Base-by-base conservation (phyloP, 2,329 filamentous ascomycete genomes). In the Cordyceps javanica region DNA sequence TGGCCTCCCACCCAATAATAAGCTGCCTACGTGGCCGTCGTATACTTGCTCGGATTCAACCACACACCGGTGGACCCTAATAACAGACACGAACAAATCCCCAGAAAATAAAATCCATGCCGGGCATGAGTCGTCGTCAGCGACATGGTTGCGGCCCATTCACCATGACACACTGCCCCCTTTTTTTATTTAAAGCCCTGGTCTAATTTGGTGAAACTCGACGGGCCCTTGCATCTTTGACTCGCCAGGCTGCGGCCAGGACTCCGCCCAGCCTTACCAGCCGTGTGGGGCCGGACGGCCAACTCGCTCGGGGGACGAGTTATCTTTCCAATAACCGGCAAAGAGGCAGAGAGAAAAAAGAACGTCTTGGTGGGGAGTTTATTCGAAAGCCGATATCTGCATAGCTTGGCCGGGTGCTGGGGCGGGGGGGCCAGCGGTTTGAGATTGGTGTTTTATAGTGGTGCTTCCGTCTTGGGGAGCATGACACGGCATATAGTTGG, bases 1-100 rank as follows among this genome's bases (percentile, higher is more conserved):
- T n/a, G n/a, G n/a, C n/a, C n/a, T n/a, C n/a, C n/a, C n/a, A n/a
- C n/a, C n/a, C n/a, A n/a, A n/a, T n/a, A 41, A 41, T 41, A 21
- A 19, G 5, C 7, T n/a, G 21, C 3, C 45, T 48, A 53, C 50
- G 50, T n/a, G 50, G 50, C 50, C 50, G 38, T 42, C 38, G 51
- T 25, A 54, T 54, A 26, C n/a, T 25, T 26, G 48, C 48, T 54
- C 51, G 51, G 51, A 54, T 54, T 54, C 51, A 4, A 7, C 36
- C 51, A 36, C 32, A n/a, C n/a, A n/a, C n/a, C n/a, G n/a, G n/a
- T n/a, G n/a, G n/a, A n/a, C n/a, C n/a, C n/a, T n/a, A n/a, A n/a
- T n/a, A n/a, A n/a, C n/a, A n/a, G n/a, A n/a, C n/a, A n/a, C n/a
- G n/a, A n/a, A n/a, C 36, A 3, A 50, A 38, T 38, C 16, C 36